These are phyloP conservation scores for Radiomyces spectabilis DNA, from an alignment of 192 early-diverging fungal species.

Conservation along the genomic window DNA sequence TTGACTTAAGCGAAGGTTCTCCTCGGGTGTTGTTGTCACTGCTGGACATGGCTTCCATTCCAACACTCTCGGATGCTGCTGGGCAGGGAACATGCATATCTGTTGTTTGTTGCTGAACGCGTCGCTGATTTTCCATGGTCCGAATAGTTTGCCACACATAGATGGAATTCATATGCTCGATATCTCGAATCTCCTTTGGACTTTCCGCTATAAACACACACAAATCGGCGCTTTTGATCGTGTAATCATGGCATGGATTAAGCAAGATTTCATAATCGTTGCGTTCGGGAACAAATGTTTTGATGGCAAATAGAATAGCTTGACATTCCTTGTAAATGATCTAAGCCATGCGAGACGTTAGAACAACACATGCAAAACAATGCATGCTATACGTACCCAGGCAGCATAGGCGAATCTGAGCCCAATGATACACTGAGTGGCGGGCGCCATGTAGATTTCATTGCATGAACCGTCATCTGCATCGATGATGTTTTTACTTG, in stretches of 20 bases:
- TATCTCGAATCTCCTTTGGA: constrained; percentile 32
- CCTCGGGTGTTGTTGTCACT: not conserved
- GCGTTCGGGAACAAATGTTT: constrained; percentile 10
- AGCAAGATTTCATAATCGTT: constrained; percentile 37
- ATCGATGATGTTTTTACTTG: not conserved
- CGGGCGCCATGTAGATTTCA: constrained; percentile 46
- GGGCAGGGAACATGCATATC: not conserved
- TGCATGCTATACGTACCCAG: constrained; percentile 32
- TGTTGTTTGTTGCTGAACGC: not conserved
- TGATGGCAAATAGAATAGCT: constrained; percentile 39
- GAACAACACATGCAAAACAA: too few relatives aligned
- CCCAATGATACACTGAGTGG: constrained; percentile 52
- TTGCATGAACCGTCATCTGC: constrained; percentile 56
- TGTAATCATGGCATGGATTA: constrained; percentile 54
- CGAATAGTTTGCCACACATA: constrained; percentile 2
- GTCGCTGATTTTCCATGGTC: not conserved
- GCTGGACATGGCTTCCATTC: too few relatives aligned
- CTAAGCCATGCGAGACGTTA: constrained; percentile 11
- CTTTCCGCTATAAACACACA: constrained; percentile 49
- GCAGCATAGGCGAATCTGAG: constrained; percentile 50
- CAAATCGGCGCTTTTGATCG: constrained; percentile 35
- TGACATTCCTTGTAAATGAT: constrained; percentile 40
- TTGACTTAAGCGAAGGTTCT: too few relatives aligned
- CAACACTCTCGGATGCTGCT: too few relatives aligned
- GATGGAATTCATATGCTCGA: constrained; percentile 15